Evolutionary conservation across 2,329 filamentous ascomycete genomes (phyloP).

Genomic region (Pezicula carpinea): DNA sequence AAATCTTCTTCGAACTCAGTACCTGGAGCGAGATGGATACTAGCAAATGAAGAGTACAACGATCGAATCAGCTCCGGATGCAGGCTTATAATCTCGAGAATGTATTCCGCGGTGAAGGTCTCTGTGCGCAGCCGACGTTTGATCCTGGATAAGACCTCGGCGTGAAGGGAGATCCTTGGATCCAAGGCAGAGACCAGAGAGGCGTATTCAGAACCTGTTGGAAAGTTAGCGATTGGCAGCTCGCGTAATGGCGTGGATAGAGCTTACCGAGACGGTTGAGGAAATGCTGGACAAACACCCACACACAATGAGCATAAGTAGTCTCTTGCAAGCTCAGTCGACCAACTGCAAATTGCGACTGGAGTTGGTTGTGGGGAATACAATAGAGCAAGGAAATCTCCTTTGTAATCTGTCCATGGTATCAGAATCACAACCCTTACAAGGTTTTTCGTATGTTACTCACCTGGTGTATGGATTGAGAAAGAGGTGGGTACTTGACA

Average conservation of each 20-base stretch:
- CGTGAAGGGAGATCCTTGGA: constrained; percentile 74
- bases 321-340: constrained; percentile 91
- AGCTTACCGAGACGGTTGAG: constrained; percentile 77
- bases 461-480: constrained; percentile 78
- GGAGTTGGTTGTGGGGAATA: constrained; percentile 95
- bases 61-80: constrained; percentile 84
- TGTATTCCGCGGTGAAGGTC: constrained; percentile 97
- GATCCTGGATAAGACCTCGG: constrained; percentile 80
- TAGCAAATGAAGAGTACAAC: constrained; percentile 88
- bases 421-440: neutral
- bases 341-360: constrained; percentile 79
- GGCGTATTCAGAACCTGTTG: constrained; percentile 70
- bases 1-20: constrained; percentile 46
- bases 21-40: constrained; percentile 64
- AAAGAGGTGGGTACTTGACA: constrained; percentile 68
- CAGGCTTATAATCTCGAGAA: constrained; percentile 90
- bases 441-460: neutral
- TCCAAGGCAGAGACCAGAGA: constrained; percentile 81
- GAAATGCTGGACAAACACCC: constrained; percentile 98
- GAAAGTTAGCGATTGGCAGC: neutral
- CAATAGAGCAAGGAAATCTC: constrained; percentile 97
- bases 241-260: neutral
- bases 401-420: constrained; percentile 76
- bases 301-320: constrained; percentile 94
- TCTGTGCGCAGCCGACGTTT: constrained; percentile 94